phyloP scores from a whole-genome alignment of 352 stramenopile genomes.

The Phytophthora pseudosyringae region DNA sequence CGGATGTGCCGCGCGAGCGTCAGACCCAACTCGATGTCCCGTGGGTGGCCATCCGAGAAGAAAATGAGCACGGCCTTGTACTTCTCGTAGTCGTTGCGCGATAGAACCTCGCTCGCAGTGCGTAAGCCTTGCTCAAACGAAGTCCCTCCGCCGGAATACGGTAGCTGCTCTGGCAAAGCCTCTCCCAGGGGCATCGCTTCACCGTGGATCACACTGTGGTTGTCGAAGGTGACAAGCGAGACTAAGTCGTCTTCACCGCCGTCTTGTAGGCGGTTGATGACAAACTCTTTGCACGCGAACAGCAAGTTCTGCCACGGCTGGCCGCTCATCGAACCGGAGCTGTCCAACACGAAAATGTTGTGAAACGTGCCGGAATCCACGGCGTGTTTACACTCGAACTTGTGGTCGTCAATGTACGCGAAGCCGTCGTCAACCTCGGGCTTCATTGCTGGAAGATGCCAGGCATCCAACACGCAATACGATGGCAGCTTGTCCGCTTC shows the following conservation, averaged over 20 bases:
- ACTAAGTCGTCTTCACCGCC: neutral
- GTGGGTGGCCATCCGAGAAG: neutral
- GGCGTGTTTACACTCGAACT: conserved; percentile 43
- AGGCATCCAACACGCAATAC: conserved; percentile 37
- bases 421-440: conserved; percentile 40
- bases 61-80: neutral
- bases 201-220: neutral
- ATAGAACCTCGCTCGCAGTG: neutral
- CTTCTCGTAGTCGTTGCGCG: neutral
- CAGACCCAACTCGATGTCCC: neutral
- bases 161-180: neutral
- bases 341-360: conserved; percentile 48
- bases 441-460: conserved; percentile 47
- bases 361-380: conserved; percentile 31
- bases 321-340: conserved; percentile 45
- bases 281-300: neutral
- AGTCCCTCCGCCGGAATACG: neutral
- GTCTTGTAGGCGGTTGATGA: neutral
- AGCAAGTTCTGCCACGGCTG: neutral
- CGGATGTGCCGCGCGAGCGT: neutral
- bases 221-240: neutral
- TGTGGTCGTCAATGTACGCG: conserved; percentile 33
- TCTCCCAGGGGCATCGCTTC: neutral
- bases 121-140: neutral
- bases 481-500: conserved; percentile 21